A percentile compares a stretch with the other conserved stretches of the same genome.
phyloP scores from a whole-genome alignment of 305 asterid genomes.

The Striga hermonthica region DNA sequence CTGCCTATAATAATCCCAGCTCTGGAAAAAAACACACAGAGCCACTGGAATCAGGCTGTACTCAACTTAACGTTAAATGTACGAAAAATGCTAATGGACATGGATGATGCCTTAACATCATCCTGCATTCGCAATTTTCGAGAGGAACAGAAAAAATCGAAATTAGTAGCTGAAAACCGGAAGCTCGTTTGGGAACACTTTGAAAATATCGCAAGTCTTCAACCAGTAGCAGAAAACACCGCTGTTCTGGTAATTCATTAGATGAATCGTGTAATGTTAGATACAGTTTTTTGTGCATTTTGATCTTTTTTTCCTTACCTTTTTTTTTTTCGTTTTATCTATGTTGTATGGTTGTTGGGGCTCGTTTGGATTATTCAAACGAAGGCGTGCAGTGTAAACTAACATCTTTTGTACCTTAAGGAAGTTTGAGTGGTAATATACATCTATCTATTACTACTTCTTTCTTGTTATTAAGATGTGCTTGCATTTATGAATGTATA shows the following conservation, averaged over 20 bases:
- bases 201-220: constrained; percentile 65
- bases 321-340: too few relatives aligned
- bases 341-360: too few relatives aligned
- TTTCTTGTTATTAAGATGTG: too few relatives aligned
- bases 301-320: too few relatives aligned
- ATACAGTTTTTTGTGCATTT: too few relatives aligned
- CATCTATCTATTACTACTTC: too few relatives aligned
- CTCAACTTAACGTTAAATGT: constrained; percentile 70
- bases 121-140: constrained; percentile 61
- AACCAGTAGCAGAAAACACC: constrained; percentile 45
- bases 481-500: too few relatives aligned
- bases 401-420: too few relatives aligned
- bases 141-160: constrained; percentile 51
- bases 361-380: too few relatives aligned
- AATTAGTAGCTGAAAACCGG: constrained; percentile 49
- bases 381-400: too few relatives aligned
- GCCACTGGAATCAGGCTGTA: constrained; percentile 91
- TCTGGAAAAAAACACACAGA: constrained; percentile 59
- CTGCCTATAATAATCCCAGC: constrained; percentile 83
- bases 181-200: constrained; percentile 65
- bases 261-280: too few relatives aligned
- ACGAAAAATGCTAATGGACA: constrained; percentile 65
- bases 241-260: constrained; percentile 46
- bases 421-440: too few relatives aligned
- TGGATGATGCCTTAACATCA: constrained; percentile 69